Evolutionary conservation across 208 protist species (phyloP).

Genomic region (Leishmania tarentolae): DNA sequence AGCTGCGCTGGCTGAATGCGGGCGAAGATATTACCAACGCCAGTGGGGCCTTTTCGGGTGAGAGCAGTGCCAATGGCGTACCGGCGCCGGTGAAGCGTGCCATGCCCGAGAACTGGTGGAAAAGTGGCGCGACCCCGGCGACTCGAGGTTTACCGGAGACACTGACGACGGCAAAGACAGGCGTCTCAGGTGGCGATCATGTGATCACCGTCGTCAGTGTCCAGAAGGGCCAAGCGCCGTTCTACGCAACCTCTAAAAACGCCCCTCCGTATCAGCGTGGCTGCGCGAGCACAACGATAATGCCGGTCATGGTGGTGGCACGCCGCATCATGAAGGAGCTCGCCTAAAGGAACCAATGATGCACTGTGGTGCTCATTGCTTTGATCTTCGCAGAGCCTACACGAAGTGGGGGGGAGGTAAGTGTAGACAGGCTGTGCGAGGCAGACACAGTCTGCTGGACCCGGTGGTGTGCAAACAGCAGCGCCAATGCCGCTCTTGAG

Average conservation of each 20-base stretch:
- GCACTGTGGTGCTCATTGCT: neutral
- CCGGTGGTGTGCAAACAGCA: neutral
- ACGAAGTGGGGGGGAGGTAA: neutral
- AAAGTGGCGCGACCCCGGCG: conserved; percentile 19
- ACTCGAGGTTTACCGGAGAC: conserved; percentile 1
- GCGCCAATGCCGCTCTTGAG: neutral
- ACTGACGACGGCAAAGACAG: neutral
- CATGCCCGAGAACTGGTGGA: conserved; percentile 82
- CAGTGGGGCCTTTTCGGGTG: neutral
- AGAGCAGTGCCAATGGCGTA: neutral
- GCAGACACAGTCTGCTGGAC: neutral
- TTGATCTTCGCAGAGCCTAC: neutral
- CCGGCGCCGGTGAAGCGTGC: conserved; percentile 8
- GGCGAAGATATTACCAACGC: neutral
- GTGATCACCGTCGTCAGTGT: conserved; percentile 78
- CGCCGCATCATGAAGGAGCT: conserved; percentile 58
- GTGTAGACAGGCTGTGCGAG: neutral
- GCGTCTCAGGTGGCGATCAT: neutral
- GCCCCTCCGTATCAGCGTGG: conserved; percentile 72
- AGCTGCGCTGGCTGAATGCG: conserved; percentile 51
- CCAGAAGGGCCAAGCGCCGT: conserved; percentile 65
- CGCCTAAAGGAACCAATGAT: neutral
- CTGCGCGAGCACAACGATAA: conserved; percentile 75
- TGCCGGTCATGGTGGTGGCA: conserved; percentile 54
- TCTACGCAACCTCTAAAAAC: conserved; percentile 60